Conservation (phyloP, 495 filamentous ascomycete species). For the Penicillium verhagenii region DNA sequence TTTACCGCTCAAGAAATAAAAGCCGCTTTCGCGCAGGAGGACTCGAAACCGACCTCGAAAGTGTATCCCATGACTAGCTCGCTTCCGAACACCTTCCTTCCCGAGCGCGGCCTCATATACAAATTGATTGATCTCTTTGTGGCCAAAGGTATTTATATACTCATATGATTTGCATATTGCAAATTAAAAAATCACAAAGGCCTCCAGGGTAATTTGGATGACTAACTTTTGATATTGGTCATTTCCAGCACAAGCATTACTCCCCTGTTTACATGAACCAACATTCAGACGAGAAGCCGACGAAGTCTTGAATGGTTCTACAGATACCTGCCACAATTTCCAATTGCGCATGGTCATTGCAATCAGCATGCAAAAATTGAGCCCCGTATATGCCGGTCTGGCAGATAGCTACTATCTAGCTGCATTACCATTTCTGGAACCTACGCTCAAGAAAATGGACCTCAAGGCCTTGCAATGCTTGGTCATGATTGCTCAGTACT, state of each 20-base stretch:
- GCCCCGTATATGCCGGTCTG: constrained; percentile 73
- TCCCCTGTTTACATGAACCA: constrained; percentile 81
- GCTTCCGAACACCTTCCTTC: constrained; percentile 66
- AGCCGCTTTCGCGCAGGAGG: constrained; percentile 53
- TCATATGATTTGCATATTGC: no score
- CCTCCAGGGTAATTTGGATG: background rate
- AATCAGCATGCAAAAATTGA: constrained; percentile 87
- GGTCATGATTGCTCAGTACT: constrained; percentile 85
- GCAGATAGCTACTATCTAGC: constrained; percentile 91
- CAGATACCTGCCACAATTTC: constrained; percentile 80
- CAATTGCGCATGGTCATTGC: constrained; percentile 85
- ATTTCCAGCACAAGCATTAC: constrained; percentile 73
- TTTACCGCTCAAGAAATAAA: constrained; percentile 59
- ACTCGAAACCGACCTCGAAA: constrained; percentile 62
- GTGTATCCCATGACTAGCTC: constrained; percentile 77
- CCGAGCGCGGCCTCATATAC: constrained; percentile 63
- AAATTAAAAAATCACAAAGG: background rate
- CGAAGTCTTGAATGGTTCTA: constrained; percentile 72
- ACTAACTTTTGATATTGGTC: constrained; percentile 2
- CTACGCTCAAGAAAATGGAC: constrained; percentile 75
- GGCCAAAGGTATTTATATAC: constrained; percentile 79
- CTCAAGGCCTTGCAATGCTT: constrained; percentile 88
- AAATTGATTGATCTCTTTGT: constrained; percentile 76
- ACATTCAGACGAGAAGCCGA: constrained; percentile 72
- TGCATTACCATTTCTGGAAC: constrained; percentile 77